phyloP scores from a whole-genome alignment of 331 rosid genomes.

The Cydonia oblonga region DNA sequence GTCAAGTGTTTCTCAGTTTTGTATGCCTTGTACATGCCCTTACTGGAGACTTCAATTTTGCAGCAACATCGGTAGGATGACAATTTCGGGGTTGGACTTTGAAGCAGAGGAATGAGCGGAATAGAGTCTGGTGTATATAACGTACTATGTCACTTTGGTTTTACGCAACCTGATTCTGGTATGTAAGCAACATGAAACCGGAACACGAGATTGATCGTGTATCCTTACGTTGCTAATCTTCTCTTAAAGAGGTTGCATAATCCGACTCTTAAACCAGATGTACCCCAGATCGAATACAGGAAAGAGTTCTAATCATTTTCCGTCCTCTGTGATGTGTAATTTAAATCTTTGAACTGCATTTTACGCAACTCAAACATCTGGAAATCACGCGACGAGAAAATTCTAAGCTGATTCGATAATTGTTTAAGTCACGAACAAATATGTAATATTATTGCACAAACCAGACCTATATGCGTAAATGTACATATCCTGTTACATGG shows the following conservation, averaged over 20 bases:
- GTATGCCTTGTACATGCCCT: background rate
- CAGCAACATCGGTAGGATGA: slow-evolving; percentile 89
- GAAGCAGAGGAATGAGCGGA: slow-evolving; percentile 32
- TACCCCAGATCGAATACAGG: no score
- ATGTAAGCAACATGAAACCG: background rate
- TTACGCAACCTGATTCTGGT: background rate
- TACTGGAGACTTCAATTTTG: slow-evolving; percentile 16
- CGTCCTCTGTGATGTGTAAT: background rate
- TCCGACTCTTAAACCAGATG: background rate
- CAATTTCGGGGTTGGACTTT: slow-evolving; percentile 52
- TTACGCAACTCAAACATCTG: background rate
- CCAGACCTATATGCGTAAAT: slow-evolving; percentile 4
- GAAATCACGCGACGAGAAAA: background rate
- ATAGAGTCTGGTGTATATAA: background rate
- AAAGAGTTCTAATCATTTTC: background rate
- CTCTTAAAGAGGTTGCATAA: background rate
- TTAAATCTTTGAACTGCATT: background rate
- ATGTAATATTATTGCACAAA: background rate
- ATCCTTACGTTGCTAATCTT: background rate
- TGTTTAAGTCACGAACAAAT: background rate
- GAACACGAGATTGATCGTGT: background rate
- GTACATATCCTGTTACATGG: slow-evolving; percentile 18
- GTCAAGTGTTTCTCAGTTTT: background rate
- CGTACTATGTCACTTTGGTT: background rate
- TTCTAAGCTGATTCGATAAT: background rate